Evolutionary conservation across 208 protist species (phyloP), one percentile per base, ranked within the genome.

Genomic region (Trypanosoma caninum): DNA sequence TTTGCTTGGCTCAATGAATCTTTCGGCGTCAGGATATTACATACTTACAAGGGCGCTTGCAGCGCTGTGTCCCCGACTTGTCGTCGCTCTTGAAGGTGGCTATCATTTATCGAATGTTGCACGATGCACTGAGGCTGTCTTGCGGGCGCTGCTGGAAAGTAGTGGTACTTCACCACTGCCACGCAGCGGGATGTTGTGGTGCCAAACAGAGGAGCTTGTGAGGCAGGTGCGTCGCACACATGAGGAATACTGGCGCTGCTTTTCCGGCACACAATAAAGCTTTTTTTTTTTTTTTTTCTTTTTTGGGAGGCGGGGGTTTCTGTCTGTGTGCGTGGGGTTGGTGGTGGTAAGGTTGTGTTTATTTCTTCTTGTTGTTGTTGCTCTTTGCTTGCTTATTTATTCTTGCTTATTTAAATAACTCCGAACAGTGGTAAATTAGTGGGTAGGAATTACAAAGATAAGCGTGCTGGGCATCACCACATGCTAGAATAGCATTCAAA

Each of bases 1-100:
- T 69, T 67, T 95, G n/a, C 75, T 98, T 2, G 97, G 96, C 10
- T 82, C 75, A 20, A 96, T 96, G 90, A 50, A 62, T 6, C 23
- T 97, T 13, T 79, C 84, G 23, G 64, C 86, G 2, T 84, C 78
- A 11, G 89, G 89, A 11, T 96, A 84, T 70, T 87, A 82, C 57
- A 11, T 81, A 22, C 94, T 97, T 75, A 94, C 85, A 8, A 69
- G 68, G 27, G 30, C 83, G 13, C 38, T 96, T 23, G 54, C 65
- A 6, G 47, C 70, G 6, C 37, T 76, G 5, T 86, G 74, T 51
- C 64, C 72, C 8, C 40, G 58, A 10, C 58, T 97, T 9, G 91
- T 98, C 0, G 78, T 89, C 2, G 89, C 75, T 0, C 74, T 98
- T 8, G 92, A 98, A 68, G 94, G 94, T 27, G 94, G 94, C 28